Conservation (phyloP, 2,329 filamentous ascomycete genomes). For the Alternaria ethzedia region DNA sequence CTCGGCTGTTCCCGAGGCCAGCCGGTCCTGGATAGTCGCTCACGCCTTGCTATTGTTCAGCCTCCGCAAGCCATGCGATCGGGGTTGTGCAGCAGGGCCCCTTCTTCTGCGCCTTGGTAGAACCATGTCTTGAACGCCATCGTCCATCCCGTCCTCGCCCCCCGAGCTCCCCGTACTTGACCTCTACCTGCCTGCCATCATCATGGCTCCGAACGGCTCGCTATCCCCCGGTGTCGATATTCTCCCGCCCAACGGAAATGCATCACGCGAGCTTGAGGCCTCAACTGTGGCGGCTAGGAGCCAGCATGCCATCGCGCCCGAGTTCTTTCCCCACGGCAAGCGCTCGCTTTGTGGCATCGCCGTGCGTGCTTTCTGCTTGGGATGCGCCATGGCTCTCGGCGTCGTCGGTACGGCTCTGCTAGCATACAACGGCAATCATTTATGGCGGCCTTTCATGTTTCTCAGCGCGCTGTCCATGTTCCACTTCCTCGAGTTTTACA, state of each 20-base stretch:
- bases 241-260: slow-evolving; percentile 35
- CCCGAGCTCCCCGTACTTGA: background rate
- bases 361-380: slow-evolving; percentile 54
- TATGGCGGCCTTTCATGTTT: slow-evolving; percentile 70
- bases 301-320: slow-evolving; percentile 26
- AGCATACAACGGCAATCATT: slow-evolving; percentile 43
- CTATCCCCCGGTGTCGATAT: slow-evolving; percentile 34
- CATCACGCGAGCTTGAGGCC: slow-evolving; percentile 36
- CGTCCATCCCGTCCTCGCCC: background rate
- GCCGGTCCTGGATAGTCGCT: background rate
- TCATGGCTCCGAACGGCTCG: slow-evolving; percentile 36
- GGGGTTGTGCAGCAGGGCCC: background rate
- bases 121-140: slow-evolving; percentile 9
- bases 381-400: slow-evolving; percentile 45
- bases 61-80: background rate
- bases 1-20: background rate
- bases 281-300: slow-evolving; percentile 23
- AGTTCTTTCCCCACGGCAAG: slow-evolving; percentile 51
- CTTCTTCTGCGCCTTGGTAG: background rate
- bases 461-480: slow-evolving; percentile 74
- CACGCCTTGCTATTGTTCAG: slow-evolving; percentile 14
- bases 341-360: slow-evolving; percentile 57
- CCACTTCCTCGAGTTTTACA: slow-evolving; percentile 97
- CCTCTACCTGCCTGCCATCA: background rate
- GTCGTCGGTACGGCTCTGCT: slow-evolving; percentile 39